These are phyloP conservation scores for Xylariaceae sp. DNA, from an alignment of 2,329 filamentous ascomycete species.

Conservation along the genomic window DNA sequence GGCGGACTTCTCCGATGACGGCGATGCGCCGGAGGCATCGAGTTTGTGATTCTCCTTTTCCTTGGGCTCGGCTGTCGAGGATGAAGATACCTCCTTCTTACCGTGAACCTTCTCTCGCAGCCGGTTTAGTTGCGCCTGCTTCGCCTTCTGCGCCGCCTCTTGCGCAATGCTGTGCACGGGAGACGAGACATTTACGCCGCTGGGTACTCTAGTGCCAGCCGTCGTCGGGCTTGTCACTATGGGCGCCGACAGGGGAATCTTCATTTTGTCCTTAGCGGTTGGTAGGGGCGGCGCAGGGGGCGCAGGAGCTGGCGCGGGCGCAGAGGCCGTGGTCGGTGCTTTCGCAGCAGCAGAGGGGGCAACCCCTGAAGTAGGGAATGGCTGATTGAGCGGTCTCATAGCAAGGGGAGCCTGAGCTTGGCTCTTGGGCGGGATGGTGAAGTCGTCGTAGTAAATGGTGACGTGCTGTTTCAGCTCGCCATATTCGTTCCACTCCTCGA, in stretches of 20 bases:
- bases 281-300: constrained; percentile 27
- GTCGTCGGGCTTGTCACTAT: constrained; percentile 5
- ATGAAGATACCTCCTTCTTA: constrained; percentile 32
- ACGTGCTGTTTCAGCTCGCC: constrained; percentile 88
- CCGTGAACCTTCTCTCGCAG: constrained; percentile 52
- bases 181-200: constrained; percentile 21
- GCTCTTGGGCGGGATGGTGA: constrained; percentile 52
- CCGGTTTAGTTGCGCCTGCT: constrained; percentile 51
- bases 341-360: constrained; percentile 37
- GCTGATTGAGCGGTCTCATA: constrained; percentile 28
- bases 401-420: constrained; percentile 43
- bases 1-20: constrained; percentile 3
- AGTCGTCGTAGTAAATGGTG: constrained; percentile 60
- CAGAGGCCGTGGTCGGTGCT: constrained; percentile 12
- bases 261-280: constrained; percentile 30
- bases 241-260: constrained; percentile 22
- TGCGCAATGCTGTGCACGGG: constrained; percentile 54
- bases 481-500: constrained; percentile 99
- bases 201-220: constrained; percentile 20
- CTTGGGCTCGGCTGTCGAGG: constrained; percentile 4
- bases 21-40: constrained; percentile 5
- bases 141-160: constrained; percentile 61
- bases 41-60: constrained; percentile 18
- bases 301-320: constrained; percentile 1
- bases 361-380: constrained; percentile 24